These are phyloP conservation scores for Epichloe typhina DNA, from an alignment of 2,329 filamentous ascomycete genomes.

Conservation along the genomic window DNA sequence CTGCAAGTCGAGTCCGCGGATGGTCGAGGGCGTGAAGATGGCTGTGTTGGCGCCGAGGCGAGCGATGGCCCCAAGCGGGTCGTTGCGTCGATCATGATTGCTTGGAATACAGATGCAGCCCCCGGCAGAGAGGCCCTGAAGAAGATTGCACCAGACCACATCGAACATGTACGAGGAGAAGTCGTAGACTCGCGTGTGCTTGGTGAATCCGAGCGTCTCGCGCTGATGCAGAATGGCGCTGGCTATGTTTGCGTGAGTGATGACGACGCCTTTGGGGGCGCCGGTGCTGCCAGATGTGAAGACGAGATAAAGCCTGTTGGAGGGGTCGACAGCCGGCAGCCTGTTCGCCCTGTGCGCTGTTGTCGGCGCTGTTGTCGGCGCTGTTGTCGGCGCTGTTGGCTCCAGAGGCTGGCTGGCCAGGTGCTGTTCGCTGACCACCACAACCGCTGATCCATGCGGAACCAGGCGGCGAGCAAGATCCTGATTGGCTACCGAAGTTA, in stretches of 20 bases:
- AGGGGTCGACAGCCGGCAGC: conserved; percentile 25
- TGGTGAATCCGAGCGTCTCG: not conserved
- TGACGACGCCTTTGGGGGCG: conserved; percentile 10
- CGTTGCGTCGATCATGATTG: conserved; percentile 35
- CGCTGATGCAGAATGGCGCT: conserved; percentile 5
- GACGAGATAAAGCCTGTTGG: conserved; percentile 4
- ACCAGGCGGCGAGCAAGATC: conserved; percentile 8
- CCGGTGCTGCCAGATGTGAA: conserved; percentile 13
- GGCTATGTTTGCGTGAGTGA: conserved; percentile 6
- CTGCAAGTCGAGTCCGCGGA: conserved; percentile 26
- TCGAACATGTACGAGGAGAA: conserved; percentile 8
- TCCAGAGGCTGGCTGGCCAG: conserved; percentile 1
- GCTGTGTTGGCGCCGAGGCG: conserved; percentile 28
- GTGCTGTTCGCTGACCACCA: conserved; percentile 7
- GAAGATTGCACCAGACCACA: conserved; percentile 3
- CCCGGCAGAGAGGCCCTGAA: conserved; percentile 4
- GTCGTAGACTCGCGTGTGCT: conserved; percentile 5
- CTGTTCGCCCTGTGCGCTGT: conserved; percentile 8
- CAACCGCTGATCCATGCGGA: conserved; percentile 5
- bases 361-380: too few relatives aligned
- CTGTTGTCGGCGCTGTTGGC: not conserved
- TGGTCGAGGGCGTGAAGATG: conserved; percentile 32
- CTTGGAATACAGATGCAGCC: conserved; percentile 17
- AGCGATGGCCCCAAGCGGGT: conserved; percentile 26
- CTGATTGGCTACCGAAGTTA: conserved; percentile 7